These are phyloP conservation scores for Aspergillus arachidicola DNA, from an alignment of 2,329 filamentous ascomycete genomes.

Conservation along the genomic window DNA sequence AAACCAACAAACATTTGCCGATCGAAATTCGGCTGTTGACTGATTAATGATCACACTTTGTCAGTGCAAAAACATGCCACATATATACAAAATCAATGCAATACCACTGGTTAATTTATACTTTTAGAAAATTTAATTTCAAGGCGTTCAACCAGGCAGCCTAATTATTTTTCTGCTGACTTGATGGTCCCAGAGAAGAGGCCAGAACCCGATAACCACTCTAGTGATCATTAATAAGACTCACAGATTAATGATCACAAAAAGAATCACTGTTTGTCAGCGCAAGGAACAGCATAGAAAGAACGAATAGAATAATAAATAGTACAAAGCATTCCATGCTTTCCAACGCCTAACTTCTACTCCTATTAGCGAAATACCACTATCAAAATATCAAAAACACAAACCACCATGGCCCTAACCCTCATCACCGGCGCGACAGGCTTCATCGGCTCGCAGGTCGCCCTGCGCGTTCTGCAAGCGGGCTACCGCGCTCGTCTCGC, in stretches of 20 bases:
- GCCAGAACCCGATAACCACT: too few species aligned
- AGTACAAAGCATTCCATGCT: neutral
- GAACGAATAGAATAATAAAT: neutral
- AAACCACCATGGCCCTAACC: slow-evolving; percentile 8
- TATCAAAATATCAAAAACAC: too few species aligned
- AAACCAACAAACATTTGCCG: neutral
- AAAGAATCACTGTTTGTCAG: neutral
- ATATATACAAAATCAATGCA: too few species aligned
- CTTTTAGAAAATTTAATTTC: too few species aligned
- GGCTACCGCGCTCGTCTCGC: slow-evolving; percentile 22
- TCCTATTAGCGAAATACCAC: too few species aligned
- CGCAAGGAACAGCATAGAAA: neutral
- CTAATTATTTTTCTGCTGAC: too few species aligned
- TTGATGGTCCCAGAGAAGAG: too few species aligned
- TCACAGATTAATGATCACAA: slow-evolving; percentile 2
- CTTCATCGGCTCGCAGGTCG: slow-evolving; percentile 25
- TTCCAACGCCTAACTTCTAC: neutral
- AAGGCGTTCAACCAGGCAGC: too few species aligned
- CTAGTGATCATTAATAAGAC: too few species aligned
- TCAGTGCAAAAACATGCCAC: neutral
- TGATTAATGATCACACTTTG: neutral
- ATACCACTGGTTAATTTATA: too few species aligned
- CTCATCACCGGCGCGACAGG: slow-evolving; percentile 29
- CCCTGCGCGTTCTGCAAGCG: slow-evolving; percentile 16
- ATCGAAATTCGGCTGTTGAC: neutral